phyloP scores from a whole-genome alignment of 2,329 filamentous ascomycete genomes.

The Scytalidium lignicola region DNA sequence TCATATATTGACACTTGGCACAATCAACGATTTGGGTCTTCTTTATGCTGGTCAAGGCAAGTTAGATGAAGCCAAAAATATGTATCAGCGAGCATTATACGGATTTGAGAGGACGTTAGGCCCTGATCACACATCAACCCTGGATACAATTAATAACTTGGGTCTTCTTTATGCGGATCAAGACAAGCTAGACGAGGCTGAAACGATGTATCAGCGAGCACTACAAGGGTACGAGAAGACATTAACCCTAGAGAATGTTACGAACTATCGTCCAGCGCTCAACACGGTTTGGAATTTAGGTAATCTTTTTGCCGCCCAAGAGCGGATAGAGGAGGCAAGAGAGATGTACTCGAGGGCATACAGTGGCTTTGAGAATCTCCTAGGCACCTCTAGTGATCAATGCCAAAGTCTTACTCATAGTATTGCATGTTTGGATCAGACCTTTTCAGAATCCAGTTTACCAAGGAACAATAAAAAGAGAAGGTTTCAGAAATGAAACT shows the following conservation, averaged over 20 bases:
- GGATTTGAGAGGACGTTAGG: conserved; percentile 16
- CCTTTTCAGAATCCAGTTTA: no score
- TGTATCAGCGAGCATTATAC: neutral
- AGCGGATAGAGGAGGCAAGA: no score
- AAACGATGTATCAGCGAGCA: conserved; percentile 8
- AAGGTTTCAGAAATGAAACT: no score
- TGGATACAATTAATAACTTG: conserved; percentile 20
- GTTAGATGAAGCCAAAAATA: neutral
- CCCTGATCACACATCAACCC: conserved; percentile 17
- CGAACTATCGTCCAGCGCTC: conserved; percentile 5
- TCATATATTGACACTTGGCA: conserved; percentile 18
- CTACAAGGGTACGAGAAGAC: conserved; percentile 7
- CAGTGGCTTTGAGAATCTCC: no score
- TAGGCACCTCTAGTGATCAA: no score
- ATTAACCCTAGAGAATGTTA: conserved; percentile 1
- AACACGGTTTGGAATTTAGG: conserved; percentile 6
- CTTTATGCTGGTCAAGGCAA: neutral
- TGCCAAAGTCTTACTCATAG: no score
- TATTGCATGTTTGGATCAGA: no score
- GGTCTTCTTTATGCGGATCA: conserved; percentile 17
- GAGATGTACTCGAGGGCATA: no score
- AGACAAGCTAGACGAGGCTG: conserved; percentile 1
- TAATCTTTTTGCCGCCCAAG: neutral
- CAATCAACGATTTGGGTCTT: conserved; percentile 3
- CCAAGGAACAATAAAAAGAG: no score